Evolutionary conservation across 2,329 filamentous ascomycete species (phyloP), one percentile per base, ranked within the genome.

Genomic region (Trichoderma simmonsii): DNA sequence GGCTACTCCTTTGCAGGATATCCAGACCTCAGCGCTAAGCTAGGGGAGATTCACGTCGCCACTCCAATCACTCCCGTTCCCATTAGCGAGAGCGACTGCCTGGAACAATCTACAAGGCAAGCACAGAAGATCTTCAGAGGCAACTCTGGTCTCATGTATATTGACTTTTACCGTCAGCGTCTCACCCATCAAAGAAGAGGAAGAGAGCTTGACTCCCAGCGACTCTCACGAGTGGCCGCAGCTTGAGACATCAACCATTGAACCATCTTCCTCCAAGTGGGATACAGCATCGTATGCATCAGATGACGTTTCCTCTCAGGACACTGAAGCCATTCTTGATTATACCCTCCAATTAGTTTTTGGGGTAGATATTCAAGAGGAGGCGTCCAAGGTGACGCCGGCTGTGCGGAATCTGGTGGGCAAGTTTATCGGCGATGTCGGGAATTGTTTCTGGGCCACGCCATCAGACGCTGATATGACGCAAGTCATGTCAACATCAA

Each of bases 341-440:
- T 83, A 82, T 60, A 76, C 79, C 0, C 77, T 83, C 0, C 82
- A 83, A 39, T 63, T 82, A 0, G 78, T 80, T 6, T 83, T 83
- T 66, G 82, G 82, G 2, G 75, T 83, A 1, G 81, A 83, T 24
- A 74, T 82, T 12, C 76, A 78, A 4, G 81, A 83, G n/a, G 81
- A 83, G 18, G 72, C 78, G 0, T 76, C 77, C n/a, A 78, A 79
- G 3, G 71, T 80, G 0, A 75, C 74, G 1, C 73, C 75, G 1
- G 76, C 77, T n/a, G 73, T 81, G 5, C 80, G 80, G 7, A 76
- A 73, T 0, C 74, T 83, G 1, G 80, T 80, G 0, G 75, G 75
- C 14, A 80, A 77, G 15, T 82, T 82, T 24, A 75, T 81, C 8
- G 77, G 78, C 6, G 78, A 81, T 32, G 76, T 83, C 6, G 76